A percentile compares a stretch with the other conserved stretches of the same genome.
These are phyloP conservation scores for Podaxis mareebaensis DNA, from an alignment of 768 basidiomycete genomes.

Conservation along the genomic window DNA sequence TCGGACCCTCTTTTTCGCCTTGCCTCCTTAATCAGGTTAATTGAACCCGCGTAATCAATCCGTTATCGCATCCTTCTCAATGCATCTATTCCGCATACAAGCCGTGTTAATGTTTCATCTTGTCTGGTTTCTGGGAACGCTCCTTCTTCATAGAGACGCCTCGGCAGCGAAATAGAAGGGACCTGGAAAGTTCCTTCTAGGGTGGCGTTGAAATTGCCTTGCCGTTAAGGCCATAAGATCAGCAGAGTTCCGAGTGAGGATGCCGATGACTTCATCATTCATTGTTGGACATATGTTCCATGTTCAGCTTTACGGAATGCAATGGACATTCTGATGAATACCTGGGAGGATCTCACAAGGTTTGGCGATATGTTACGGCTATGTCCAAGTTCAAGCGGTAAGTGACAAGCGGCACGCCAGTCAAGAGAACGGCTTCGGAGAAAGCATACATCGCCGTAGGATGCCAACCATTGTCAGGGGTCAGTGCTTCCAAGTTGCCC, in stretches of 20 bases:
- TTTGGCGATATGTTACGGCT: neutral
- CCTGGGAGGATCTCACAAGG: neutral
- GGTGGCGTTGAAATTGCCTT: neutral
- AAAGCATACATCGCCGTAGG: neutral
- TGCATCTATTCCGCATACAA: neutral
- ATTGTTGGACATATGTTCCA: neutral
- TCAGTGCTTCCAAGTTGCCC: neutral
- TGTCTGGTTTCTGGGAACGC: neutral
- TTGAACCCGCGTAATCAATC: neutral
- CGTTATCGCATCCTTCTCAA: neutral
- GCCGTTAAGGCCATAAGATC: neutral
- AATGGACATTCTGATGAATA: neutral
- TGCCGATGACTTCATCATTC: neutral
- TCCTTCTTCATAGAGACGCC: neutral
- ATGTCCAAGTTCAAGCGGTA: neutral
- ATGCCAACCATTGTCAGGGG: neutral
- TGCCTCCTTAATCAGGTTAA: conserved; percentile 4
- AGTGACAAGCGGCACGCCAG: neutral
- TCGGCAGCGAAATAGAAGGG: neutral
- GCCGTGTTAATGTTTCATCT: neutral
- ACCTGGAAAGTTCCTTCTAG: conserved; percentile 5
- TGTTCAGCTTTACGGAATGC: neutral
- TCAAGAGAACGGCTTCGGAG: neutral
- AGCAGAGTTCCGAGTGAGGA: neutral
- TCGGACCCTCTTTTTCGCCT: neutral